phyloP scores from a whole-genome alignment of 495 filamentous ascomycete species.

The Podospora conica region DNA sequence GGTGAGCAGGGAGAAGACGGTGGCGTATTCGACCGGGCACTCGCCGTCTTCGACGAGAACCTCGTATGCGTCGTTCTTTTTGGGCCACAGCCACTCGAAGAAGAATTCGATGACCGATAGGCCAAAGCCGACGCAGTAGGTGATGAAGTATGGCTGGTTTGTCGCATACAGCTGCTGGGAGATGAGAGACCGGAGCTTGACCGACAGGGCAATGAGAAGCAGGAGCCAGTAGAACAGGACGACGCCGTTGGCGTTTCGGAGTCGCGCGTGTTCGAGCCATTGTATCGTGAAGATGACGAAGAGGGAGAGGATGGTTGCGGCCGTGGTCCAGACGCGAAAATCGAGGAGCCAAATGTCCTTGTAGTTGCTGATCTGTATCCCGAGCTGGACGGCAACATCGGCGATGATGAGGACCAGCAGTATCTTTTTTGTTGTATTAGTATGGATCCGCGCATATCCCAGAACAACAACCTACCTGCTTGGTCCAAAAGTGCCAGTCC shows the following conservation, averaged over 20 bases:
- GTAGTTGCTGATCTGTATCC: constrained; percentile 68
- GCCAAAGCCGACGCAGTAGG: constrained; percentile 67
- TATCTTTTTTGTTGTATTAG: constrained; percentile 42
- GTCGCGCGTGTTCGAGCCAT: constrained; percentile 84
- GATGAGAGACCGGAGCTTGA: constrained; percentile 87
- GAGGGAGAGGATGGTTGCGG: constrained; percentile 70
- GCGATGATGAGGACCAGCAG: constrained; percentile 64
- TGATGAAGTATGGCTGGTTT: constrained; percentile 68
- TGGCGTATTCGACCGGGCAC: constrained; percentile 91
- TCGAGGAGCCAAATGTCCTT: constrained; percentile 67
- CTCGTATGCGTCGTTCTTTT: constrained; percentile 76
- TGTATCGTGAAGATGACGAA: constrained; percentile 78
- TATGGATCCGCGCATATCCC: constrained; percentile 2
- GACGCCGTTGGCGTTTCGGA: constrained; percentile 84
- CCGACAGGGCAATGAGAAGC: constrained; percentile 67
- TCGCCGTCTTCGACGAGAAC: constrained; percentile 78
- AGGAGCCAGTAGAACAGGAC: constrained; percentile 96
- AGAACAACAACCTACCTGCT: constrained; percentile 57
- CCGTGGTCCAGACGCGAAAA: constrained; percentile 86
- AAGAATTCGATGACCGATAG: constrained; percentile 68
- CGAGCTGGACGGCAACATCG: constrained; percentile 64
- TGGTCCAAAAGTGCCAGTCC: constrained; percentile 94
- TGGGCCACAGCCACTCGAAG: constrained; percentile 88
- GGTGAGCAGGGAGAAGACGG: constrained; percentile 87
- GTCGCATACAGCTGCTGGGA: constrained; percentile 62